A percentile compares a stretch with the other conserved stretches of the same genome.
Evolutionary conservation across 352 stramenopile genomes (phyloP).

Genomic region (Hyaloperonospora brassicae): DNA sequence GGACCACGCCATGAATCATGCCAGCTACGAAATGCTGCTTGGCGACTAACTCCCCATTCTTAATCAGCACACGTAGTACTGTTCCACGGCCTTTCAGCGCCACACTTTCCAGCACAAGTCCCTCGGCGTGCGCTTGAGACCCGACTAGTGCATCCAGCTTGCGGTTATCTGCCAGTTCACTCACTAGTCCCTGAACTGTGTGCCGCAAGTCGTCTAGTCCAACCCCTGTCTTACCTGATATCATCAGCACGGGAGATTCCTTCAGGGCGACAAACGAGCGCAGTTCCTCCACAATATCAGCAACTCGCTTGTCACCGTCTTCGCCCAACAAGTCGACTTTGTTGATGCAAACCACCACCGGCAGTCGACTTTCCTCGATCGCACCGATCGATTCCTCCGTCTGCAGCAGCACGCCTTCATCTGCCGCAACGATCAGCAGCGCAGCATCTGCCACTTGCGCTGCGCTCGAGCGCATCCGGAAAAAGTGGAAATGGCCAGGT

Average conservation of each 20-base stretch:
- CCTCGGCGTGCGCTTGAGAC: conserved; percentile 33
- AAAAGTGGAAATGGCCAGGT: conserved; percentile 98
- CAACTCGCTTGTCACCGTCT: conserved; percentile 28
- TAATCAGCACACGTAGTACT: conserved; percentile 66
- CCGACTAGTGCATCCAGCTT: conserved; percentile 38
- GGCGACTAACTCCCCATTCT: conserved; percentile 46
- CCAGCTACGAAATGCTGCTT: conserved; percentile 77
- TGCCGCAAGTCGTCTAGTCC: conserved; percentile 50
- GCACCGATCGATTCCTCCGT: conserved; percentile 94
- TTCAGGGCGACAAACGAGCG: conserved; percentile 80
- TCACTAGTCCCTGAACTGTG: conserved; percentile 32
- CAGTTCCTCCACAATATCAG: conserved; percentile 44
- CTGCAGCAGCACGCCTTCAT: conserved; percentile 98
- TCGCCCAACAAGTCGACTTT: conserved; percentile 72
- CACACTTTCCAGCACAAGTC: conserved; percentile 69
- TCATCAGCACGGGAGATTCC: conserved; percentile 54
- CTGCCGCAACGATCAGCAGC: conserved; percentile 94
- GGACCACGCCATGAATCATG: conserved; percentile 81
- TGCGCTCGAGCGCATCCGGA: conserved; percentile 95
- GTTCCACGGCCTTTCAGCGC: conserved; percentile 55
- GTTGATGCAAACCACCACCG: conserved; percentile 77
- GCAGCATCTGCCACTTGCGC: conserved; percentile 97
- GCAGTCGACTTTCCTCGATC: conserved; percentile 68
- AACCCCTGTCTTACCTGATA: conserved; percentile 58
- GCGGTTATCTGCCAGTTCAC: conserved; percentile 21